Base-by-base conservation (phyloP, 768 basidiomycete genomes). In the Mrakia gelida region DNA sequence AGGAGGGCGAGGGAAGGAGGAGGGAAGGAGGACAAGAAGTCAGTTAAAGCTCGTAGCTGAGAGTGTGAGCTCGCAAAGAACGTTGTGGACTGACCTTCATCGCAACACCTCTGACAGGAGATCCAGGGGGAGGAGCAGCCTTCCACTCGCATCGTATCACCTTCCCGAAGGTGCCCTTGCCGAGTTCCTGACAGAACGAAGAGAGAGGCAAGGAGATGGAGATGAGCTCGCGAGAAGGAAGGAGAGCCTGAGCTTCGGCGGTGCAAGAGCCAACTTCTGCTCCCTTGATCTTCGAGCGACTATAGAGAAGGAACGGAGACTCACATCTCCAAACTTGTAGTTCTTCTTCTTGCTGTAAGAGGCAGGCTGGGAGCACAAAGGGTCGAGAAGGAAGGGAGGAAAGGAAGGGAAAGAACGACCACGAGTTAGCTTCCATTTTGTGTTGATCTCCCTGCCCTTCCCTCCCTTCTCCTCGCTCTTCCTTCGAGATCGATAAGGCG, bases 131-230 rank as follows among this genome's bases (percentile, higher is more conserved):
- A 3, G 82, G 81, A 0, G 80, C 80, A 2, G 79, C 76, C 30
- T 75, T 79, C 87, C 86, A 87, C 0, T 83, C 84, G 4, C 86
- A 85, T 81, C 92, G 91, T 84, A 94, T 87, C 70, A 98, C 96
- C 30, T 70, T 68, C 6, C 78, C 78, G 28, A 79, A 79, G 3
- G 78, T 79, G 0, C 78, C 77, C n/a, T 71, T 76, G 34, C 68
- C 68, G 67, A 71, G 67, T 26, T 76, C 75, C 67, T 76, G 23
- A 2, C 26, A 16, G 28, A 49, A 5, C 3, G 41, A 41, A 45
- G 13, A 26, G 68, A 26, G 30, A 52, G 32, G 8, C 13, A 41
- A 49, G 9, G n/a, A 63, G 8, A 52, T 34, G 18, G 23, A 26
- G 56, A 18, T 56, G 41, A 59, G 71, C 52, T 43, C 30, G 43